A percentile compares a stretch with the other conserved stretches of the same genome.
phyloP scores from a whole-genome alignment of 768 basidiomycete genomes.

The Amylocystis lapponica region DNA sequence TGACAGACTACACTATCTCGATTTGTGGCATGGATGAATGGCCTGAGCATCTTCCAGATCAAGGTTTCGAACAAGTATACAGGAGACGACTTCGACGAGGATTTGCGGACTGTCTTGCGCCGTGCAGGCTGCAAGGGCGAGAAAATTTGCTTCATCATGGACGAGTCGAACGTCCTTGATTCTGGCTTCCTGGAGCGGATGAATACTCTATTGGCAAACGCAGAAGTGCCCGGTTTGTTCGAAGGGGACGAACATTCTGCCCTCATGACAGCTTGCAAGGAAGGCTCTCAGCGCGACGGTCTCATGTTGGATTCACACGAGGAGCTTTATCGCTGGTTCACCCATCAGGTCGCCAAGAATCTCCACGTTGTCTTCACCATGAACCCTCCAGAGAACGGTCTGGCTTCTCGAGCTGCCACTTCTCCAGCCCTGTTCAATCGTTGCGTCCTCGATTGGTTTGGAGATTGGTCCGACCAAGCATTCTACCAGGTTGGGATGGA shows the following conservation, averaged over 20 bases:
- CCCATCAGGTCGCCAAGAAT: conserved; percentile 96
- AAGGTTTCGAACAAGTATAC: conserved; percentile 99
- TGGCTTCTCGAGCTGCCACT: conserved; percentile 93
- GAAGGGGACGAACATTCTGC: conserved; percentile 99
- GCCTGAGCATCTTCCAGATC: conserved; percentile 98
- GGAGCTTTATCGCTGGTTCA: conserved; percentile 98
- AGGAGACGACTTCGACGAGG: conserved; percentile 97
- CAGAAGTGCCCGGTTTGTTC: conserved; percentile 99
- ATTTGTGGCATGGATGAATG: conserved; percentile 99
- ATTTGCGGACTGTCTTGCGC: conserved; percentile 89
- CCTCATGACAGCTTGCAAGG: conserved; percentile 98
- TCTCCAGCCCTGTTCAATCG: conserved; percentile 98
- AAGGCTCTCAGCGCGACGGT: conserved; percentile 98
- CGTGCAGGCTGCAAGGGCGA: conserved; percentile 97
- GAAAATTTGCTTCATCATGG: conserved; percentile 99
- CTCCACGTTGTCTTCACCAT: conserved; percentile 99
- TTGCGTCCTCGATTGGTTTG: conserved; percentile 99
- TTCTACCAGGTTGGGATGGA: conserved; percentile 98
- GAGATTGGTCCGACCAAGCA: conserved; percentile 98
- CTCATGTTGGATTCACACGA: conserved; percentile 98
- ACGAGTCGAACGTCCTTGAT: conserved; percentile 98
- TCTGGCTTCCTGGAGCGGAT: conserved; percentile 99
- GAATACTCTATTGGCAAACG: conserved; percentile 98
- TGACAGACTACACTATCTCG: conserved; percentile 90
- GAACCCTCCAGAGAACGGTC: conserved; percentile 95